Evolutionary conservation across 768 basidiomycete species (phyloP).

Genomic region (Agrocybe praecox): DNA sequence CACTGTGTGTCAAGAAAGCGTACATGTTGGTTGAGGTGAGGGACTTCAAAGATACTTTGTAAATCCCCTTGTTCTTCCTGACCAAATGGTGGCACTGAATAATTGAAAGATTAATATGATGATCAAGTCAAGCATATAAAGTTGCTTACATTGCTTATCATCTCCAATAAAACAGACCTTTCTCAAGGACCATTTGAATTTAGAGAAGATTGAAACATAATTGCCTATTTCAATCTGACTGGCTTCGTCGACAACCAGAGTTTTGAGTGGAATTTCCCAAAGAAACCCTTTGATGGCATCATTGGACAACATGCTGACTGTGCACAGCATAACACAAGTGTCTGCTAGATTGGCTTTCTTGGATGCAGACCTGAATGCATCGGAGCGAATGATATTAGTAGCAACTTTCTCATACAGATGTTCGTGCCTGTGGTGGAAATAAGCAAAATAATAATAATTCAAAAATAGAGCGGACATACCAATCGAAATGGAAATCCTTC

Average conservation of each 20-base stretch:
- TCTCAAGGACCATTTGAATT: conserved; percentile 38
- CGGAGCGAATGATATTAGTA: conserved; percentile 54
- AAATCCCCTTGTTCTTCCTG: conserved; percentile 66
- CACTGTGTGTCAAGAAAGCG: conserved; percentile 77
- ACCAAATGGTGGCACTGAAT: conserved; percentile 77
- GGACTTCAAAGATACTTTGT: conserved; percentile 79
- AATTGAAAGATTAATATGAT: too few relatives aligned
- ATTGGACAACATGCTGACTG: conserved; percentile 74
- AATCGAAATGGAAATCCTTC: conserved; percentile 60
- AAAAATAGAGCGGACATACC: conserved; percentile 42
- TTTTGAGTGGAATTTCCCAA: conserved; percentile 41
- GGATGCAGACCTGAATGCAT: conserved; percentile 29
- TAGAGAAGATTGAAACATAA: conserved; percentile 44
- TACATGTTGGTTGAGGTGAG: conserved; percentile 51
- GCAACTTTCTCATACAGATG: conserved; percentile 62
- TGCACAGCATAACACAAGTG: conserved; percentile 70
- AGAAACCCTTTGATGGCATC: conserved; percentile 31
- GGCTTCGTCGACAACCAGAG: conserved; percentile 66
- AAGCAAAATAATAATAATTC: conserved; percentile 2
- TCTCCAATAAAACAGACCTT: conserved; percentile 70
- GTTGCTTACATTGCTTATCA: conserved; percentile 59
- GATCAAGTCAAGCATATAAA: too few relatives aligned
- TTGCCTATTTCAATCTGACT: conserved; percentile 66
- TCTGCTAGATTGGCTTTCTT: conserved; percentile 28
- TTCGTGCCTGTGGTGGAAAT: conserved; percentile 64